Conservation (phyloP, 1,284 basidiomycete genomes). For the Phlebopus sp. region DNA sequence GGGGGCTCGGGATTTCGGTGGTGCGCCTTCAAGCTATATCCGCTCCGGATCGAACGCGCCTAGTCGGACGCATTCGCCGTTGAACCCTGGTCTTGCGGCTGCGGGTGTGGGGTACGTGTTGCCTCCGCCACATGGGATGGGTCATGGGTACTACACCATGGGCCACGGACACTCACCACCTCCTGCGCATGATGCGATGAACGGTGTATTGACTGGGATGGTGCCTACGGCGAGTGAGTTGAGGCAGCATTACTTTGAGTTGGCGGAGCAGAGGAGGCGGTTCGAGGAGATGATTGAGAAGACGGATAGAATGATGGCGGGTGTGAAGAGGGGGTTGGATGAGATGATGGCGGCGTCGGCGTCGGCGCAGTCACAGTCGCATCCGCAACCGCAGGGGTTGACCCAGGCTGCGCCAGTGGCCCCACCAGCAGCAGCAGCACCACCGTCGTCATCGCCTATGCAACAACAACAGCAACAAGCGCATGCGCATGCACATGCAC, state of each 20-base stretch:
- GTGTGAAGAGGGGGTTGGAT: conserved; percentile 68
- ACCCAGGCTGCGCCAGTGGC: conserved; percentile 16
- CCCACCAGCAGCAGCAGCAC: no score
- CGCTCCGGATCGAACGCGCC: conserved; percentile 59
- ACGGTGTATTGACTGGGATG: conserved; percentile 30
- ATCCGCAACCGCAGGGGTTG: conserved; percentile 16
- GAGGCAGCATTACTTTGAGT: conserved; percentile 64
- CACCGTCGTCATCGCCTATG: no score
- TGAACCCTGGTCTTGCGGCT: conserved; percentile 40
- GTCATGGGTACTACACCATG: conserved; percentile 33
- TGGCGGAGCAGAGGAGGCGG: conserved; percentile 56
- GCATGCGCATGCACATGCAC: conserved; percentile 2
- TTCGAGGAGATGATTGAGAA: conserved; percentile 69
- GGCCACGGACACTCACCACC: conserved; percentile 33
- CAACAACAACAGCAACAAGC: conserved; percentile 19
- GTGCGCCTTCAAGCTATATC: conserved; percentile 48
- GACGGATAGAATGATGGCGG: conserved; percentile 69
- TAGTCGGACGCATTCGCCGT: conserved; percentile 67
- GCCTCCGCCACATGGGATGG: conserved; percentile 38
- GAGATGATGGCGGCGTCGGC: conserved; percentile 47
- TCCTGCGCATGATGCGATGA: conserved; percentile 33
- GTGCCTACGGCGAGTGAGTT: conserved; percentile 60
- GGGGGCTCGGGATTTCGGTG: conserved; percentile 28
- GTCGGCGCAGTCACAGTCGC: conserved; percentile 22
- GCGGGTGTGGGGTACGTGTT: conserved; percentile 35